Evolutionary conservation across 176 grass and related monocot genomes (phyloP), one percentile per base, ranked within the genome.

Genomic region (Carex scoparia): DNA sequence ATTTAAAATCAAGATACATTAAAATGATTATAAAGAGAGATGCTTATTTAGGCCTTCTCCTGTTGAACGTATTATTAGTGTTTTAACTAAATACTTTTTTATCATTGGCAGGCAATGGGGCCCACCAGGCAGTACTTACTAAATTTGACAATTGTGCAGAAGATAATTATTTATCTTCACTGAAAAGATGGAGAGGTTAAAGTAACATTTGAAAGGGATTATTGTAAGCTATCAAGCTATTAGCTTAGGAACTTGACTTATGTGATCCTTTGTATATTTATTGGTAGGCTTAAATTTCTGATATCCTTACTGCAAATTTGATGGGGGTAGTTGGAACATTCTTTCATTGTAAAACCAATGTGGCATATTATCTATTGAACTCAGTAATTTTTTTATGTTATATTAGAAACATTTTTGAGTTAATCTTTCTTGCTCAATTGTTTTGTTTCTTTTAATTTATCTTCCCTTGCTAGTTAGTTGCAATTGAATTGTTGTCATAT

Each of bases 181-280:
- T 30, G 53, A 58, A 33, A 78, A 35, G 23, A 77, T 46, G 72
- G 49, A 55, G 13, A 54, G 14, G 32, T 69, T 79, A 18, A 72
- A 72, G 5, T 70, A 38, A 35, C 67, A n/a, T 32, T 27, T 54
- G 71, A 55, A 76, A 46, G 5, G 72, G 72, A 30, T 76, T 49
- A 28, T 55, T 55, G 19, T 76, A 54, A 76, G 72, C 74, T 57
- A 58, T 79, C 74, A 58, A 35, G 27, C 53, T 58, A 30, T 79
- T 79, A 79, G 53, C 74, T 58, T 79, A 79, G 74, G 74, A 58
- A 79, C 53, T 79, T 79, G 37, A 79, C 74, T 58, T 55, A 31
- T 57, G 74, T 58, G 12, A 79, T 30, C 71, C 74, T 79, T 35
- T 33, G 74, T 79, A 79, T 79, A 51, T 79, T 18, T 79, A 35